A percentile compares a stretch with the other conserved stretches of the same genome.
Conservation (phyloP, 2,329 filamentous ascomycete species). For the Myriosclerotinia scirpicola region DNA sequence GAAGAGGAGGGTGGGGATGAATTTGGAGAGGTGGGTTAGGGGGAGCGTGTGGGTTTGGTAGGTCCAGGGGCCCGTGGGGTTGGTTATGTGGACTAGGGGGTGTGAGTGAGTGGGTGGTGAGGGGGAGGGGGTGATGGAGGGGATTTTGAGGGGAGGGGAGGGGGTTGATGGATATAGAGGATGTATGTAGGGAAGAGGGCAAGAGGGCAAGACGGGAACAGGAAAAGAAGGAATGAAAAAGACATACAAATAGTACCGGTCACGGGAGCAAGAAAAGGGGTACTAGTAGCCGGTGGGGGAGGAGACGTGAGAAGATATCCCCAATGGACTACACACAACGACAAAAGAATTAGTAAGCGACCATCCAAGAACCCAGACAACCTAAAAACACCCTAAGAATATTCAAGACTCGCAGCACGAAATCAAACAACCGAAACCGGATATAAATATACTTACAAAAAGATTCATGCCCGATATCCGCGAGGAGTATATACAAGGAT, state of each 20-base stretch:
- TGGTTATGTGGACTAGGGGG: constrained; percentile 9
- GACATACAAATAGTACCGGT: constrained; percentile 6
- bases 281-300: neutral
- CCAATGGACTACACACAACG: neutral
- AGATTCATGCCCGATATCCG: constrained; percentile 4
- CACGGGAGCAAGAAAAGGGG: constrained; percentile 10
- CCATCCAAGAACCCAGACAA: no score
- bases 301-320: constrained; percentile 3
- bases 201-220: no score
- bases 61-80: neutral
- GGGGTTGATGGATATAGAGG: no score
- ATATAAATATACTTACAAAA: neutral
- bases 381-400: neutral
- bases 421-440: no score
- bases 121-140: neutral
- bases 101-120: neutral
- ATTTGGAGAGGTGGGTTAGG: neutral
- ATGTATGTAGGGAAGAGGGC: no score
- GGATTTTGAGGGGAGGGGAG: no score
- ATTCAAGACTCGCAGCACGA: neutral
- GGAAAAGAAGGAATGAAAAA: no score
- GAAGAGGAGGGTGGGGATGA: constrained; percentile 16
- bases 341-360: neutral
- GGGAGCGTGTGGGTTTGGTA: constrained; percentile 8
- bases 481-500: constrained; percentile 3